Conservation (phyloP, 139 green algal genomes). For the Coelastrella sp. region DNA sequence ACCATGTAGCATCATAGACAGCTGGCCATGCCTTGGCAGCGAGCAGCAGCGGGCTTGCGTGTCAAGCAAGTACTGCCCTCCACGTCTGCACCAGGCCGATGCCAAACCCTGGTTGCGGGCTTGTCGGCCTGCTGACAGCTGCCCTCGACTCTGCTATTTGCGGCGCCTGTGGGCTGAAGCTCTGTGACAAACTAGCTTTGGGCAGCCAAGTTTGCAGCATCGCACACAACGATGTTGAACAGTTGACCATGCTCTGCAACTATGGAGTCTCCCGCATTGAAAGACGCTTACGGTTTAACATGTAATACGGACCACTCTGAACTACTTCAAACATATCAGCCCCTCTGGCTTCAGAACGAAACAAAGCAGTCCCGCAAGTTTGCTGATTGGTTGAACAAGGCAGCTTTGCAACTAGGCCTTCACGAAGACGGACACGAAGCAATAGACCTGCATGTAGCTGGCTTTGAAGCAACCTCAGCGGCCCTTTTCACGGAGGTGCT, state of each 20-base stretch:
- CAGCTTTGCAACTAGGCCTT: conserved; percentile 6
- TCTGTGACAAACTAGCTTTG: not conserved
- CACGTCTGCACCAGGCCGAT: no score
- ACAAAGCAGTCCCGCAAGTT: not conserved
- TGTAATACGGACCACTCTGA: not conserved
- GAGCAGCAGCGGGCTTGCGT: no score
- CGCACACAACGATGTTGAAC: not conserved
- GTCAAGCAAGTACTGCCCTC: no score
- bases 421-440: not conserved
- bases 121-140: no score
- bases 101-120: no score
- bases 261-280: not conserved
- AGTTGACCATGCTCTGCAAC: not conserved
- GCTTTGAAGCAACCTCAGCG: not conserved
- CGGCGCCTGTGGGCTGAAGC: no score
- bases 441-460: not conserved
- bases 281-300: not conserved
- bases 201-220: not conserved
- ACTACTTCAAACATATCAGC: conserved; percentile 34
- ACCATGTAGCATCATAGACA: no score
- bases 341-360: not conserved
- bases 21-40: no score
- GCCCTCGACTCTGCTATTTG: no score
- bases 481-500: not conserved
- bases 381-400: not conserved